These are phyloP conservation scores for Leishmania tropica DNA, from an alignment of 208 protist species.

Conservation along the genomic window DNA sequence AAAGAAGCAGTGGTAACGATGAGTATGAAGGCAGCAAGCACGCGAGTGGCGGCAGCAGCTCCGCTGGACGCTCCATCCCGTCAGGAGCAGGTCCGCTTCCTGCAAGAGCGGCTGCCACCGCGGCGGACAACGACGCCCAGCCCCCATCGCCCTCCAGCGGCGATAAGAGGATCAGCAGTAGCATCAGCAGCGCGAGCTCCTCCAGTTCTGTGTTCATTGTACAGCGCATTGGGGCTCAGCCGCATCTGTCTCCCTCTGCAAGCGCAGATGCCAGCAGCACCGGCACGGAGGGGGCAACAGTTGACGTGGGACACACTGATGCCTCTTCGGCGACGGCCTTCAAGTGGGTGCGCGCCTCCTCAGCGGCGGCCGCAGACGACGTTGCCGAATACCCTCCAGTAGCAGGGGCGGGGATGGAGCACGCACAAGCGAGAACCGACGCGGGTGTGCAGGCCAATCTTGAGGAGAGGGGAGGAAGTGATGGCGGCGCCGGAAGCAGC, in stretches of 20 bases:
- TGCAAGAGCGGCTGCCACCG: not conserved
- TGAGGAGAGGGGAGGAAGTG: not conserved
- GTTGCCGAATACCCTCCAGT: not conserved
- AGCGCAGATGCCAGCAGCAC: not conserved
- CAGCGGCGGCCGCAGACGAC: not conserved
- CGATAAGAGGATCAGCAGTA: not conserved
- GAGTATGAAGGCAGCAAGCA: not conserved
- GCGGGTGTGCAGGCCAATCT: not conserved
- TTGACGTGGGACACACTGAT: not conserved
- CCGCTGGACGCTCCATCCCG: not conserved
- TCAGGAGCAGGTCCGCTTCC: not conserved
- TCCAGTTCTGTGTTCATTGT: conserved; percentile 15
- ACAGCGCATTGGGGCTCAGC: not conserved
- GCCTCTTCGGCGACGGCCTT: not conserved
- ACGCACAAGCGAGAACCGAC: not conserved
- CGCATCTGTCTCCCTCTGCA: not conserved
- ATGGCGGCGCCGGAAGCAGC: not conserved
- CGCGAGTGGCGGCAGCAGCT: not conserved
- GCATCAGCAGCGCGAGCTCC: conserved; percentile 1
- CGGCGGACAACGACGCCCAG: not conserved
- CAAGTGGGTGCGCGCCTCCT: not conserved
- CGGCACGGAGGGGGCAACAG: not conserved
- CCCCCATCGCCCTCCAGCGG: not conserved
- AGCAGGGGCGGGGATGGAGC: not conserved
- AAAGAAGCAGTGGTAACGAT: not conserved